Base-by-base conservation (phyloP, 2,329 filamentous ascomycete species). In the Hymenoscyphus repandus region DNA sequence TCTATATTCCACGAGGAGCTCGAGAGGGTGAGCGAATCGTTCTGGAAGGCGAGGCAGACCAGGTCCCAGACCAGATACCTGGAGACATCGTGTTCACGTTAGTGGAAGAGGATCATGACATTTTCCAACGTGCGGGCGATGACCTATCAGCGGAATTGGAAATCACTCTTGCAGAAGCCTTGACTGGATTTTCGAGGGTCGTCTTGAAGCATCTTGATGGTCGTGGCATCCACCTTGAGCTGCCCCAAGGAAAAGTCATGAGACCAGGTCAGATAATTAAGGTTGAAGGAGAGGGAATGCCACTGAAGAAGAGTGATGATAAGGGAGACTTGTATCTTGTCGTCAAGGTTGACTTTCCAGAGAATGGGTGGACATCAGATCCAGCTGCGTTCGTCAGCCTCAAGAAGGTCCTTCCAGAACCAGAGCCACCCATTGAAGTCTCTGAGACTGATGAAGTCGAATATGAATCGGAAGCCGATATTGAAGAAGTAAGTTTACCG, bases 171-270 rank as follows among this genome's bases (percentile, higher is more conserved):
- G 82, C 82, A 9, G 93, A 99, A 69, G 85, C 93, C 0, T 73
- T 99, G 45, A 85, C 82, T 7, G 93, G 93, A 12, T 96, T 99
- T 74, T 89, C 89, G 46, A 83, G 92, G 33, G 88, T 95, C 5
- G 90, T 96, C 1, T 65, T 99, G 56, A 93, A 86, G 63, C 93
- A 99, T 68, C 82, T 99, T 7, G 93, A 99, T 65, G 93, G 92
- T 30, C 82, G 93, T 51, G 93, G 93, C 30, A 92, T 99, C 52
- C 80, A 86, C 51, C 76, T 99, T 42, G 78, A 83, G 49, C 85
- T 93, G 58, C 82, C 88, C 13, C 82, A 86, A 63, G 92, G 92
- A 60, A 86, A 91, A 68, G 77, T 97, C 46, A 72, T 99, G 33
- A 82, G 83, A 22, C 91, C 93, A 0, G 86, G 84, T 22, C 88